Evolutionary conservation across 2,329 filamentous ascomycete genomes (phyloP).

Genomic region (Pseudogymnoascus sp.): DNA sequence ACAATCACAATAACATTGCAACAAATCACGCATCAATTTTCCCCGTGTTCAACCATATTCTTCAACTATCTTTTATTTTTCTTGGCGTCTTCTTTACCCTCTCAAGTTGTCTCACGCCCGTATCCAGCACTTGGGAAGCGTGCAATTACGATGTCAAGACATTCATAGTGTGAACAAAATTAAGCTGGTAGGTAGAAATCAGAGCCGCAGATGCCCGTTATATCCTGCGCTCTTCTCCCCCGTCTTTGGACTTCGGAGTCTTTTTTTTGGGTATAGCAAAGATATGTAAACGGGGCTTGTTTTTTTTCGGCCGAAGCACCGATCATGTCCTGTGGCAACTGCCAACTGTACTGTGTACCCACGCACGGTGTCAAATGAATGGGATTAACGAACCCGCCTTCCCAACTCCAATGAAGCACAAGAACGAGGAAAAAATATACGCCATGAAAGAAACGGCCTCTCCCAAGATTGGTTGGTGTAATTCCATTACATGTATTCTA

Average conservation of each 20-base stretch:
- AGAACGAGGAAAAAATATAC: conserved; percentile 1
- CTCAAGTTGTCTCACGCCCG: conserved; percentile 9
- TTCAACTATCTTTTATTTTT: conserved; percentile 6
- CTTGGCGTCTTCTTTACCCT: neutral
- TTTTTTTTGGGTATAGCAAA: conserved; percentile 5
- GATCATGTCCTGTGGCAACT: neutral
- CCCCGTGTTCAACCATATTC: neutral
- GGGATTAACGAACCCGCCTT: conserved; percentile 5
- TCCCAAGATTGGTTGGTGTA: conserved; percentile 4
- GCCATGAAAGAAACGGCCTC: conserved; percentile 9
- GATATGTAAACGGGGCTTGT: conserved; percentile 7
- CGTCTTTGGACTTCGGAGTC: neutral
- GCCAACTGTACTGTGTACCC: neutral
- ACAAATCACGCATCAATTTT: neutral
- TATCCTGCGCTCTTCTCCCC: conserved; percentile 6
- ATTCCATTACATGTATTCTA: conserved; percentile 31
- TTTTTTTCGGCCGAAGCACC: neutral
- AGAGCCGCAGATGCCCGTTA: conserved; percentile 9
- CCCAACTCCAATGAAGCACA: conserved; percentile 7
- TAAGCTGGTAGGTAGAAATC: conserved; percentile 10
- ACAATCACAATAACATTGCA: conserved; percentile 3
- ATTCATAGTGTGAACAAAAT: conserved; percentile 7
- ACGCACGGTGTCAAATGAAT: conserved; percentile 2
- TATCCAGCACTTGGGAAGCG: conserved; percentile 15
- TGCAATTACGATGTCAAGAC: conserved; percentile 9